A percentile compares a stretch with the other conserved stretches of the same genome.
Evolutionary conservation across 2,329 filamentous ascomycete genomes (phyloP).

Genomic region (Alternaria solani): DNA sequence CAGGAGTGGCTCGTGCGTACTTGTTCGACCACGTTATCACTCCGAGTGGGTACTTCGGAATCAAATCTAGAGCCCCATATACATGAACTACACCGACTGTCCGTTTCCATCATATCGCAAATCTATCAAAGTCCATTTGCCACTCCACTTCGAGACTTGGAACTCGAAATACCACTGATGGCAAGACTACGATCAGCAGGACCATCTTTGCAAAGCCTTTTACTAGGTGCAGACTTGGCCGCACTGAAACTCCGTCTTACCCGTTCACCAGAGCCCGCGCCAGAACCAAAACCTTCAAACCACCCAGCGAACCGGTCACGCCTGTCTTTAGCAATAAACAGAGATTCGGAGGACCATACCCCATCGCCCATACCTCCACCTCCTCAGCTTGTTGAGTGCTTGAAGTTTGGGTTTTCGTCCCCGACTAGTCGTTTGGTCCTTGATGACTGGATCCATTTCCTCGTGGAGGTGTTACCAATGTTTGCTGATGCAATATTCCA

Average conservation of each 20-base stretch:
- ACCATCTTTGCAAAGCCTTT: slow-evolving; percentile 76
- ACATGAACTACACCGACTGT: slow-evolving; percentile 73
- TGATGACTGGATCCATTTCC: slow-evolving; percentile 89
- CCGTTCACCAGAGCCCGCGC: slow-evolving; percentile 26
- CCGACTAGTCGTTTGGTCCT: slow-evolving; percentile 76
- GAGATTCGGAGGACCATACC: slow-evolving; percentile 42
- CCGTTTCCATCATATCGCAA: slow-evolving; percentile 70
- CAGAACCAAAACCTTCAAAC: slow-evolving; percentile 31
- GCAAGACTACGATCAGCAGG: slow-evolving; percentile 65
- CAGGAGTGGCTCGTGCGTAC: slow-evolving; percentile 74
- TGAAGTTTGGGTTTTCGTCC: slow-evolving; percentile 82
- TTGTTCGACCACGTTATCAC: slow-evolving; percentile 69
- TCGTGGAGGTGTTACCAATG: slow-evolving; percentile 82
- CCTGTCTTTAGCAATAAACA: slow-evolving; percentile 40
- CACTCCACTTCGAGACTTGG: slow-evolving; percentile 65
- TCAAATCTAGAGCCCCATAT: slow-evolving; percentile 55
- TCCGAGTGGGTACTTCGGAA: slow-evolving; percentile 46
- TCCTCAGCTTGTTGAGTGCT: slow-evolving; percentile 79
- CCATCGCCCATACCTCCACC: slow-evolving; percentile 61
- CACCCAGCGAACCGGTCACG: slow-evolving; percentile 40
- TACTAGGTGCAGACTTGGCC: slow-evolving; percentile 80
- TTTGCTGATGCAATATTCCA: slow-evolving; percentile 89
- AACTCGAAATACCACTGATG: slow-evolving; percentile 75
- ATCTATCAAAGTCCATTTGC: slow-evolving; percentile 72
- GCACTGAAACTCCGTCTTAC: slow-evolving; percentile 69